Base-by-base conservation (phyloP, 176 grass and related monocot genomes). In the Poa annua region DNA sequence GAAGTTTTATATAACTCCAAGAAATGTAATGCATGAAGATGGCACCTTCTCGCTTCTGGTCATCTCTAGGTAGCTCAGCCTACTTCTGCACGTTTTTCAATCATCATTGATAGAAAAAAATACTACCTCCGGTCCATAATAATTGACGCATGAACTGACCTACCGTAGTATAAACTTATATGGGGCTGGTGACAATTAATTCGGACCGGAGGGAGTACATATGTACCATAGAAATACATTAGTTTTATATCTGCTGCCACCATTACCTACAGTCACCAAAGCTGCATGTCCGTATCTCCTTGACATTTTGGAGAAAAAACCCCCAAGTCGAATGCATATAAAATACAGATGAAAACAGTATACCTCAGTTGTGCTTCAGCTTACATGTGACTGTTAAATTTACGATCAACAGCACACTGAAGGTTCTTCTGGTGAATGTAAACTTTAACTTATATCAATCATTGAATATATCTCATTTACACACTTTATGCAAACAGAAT, bases 331-430 rank as follows among this genome's bases (percentile, higher is more conserved):
- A 61, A 55, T 12, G 57, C 25, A 74, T 45, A 86, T 66, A 57
- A 15, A 48, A 22, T 69, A 34, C 36, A 12, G 36, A 39, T 67
- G 78, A 76, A 79, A 76, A 56, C 29, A 39, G 11, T 57, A 38
- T 16, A 55, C 11, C 55, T 67, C 61, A 67, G 1, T 14, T 77
- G 34, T 56, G 32, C 4, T 80, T 81, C 36, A 24, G n/a, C 4
- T 81, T 81, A 25, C 22, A 67, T 44, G 68, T 8, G 15, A 22
- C 15, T 29, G 3, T 57, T 38, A 50, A 71, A 85, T 32, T 34
- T 49, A 78, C 67, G 11, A 69, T n/a, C 74, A 56, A 68, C 34
- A 87, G 48, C 59, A 73, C 48, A 68, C 1, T 45, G 50, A 85
- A 59, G 22, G 76, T 61, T 34, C 34, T 53, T 32, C 24, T 8